Conservation (phyloP, 1,284 basidiomycete species). For the Tilletia caries region DNA sequence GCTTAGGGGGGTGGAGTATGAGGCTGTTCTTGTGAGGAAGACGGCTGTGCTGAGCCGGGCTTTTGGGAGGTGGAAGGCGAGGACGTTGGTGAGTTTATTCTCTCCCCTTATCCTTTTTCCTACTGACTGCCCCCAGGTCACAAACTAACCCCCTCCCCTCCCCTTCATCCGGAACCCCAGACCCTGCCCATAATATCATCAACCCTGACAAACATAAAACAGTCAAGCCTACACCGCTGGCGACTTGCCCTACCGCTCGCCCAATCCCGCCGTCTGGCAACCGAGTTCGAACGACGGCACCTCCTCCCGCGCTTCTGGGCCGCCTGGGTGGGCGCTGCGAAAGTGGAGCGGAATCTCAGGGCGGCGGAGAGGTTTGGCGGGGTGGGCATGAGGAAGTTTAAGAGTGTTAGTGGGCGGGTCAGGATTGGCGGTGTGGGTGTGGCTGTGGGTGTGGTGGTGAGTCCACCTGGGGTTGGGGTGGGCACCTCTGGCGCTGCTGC, state of each 20-base stretch:
- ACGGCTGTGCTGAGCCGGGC: neutral
- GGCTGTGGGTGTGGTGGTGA: too few species aligned
- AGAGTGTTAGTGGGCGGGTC: slow-evolving; percentile 8
- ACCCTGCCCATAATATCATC: neutral
- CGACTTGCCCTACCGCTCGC: neutral
- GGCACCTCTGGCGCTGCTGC: neutral
- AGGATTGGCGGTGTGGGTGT: too few species aligned
- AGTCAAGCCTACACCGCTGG: neutral
- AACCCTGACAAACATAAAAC: neutral
- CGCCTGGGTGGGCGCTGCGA: slow-evolving; percentile 1
- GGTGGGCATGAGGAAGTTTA: neutral
- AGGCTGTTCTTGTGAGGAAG: neutral
- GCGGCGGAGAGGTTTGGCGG: slow-evolving; percentile 5
- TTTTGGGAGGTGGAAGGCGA: neutral
- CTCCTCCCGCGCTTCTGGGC: neutral
- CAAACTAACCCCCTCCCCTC: too few species aligned
- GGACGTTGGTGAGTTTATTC: neutral
- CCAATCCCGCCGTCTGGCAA: neutral
- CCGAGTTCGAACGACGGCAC: neutral
- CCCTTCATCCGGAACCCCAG: too few species aligned
- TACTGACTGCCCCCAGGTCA: too few species aligned
- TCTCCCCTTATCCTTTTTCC: neutral
- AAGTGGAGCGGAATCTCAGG: slow-evolving; percentile 1
- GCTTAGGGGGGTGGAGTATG: neutral
- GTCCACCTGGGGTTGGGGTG: too few species aligned